Evolutionary conservation across 331 rosid genomes (phyloP).

Genomic region (Malus hybrid): DNA sequence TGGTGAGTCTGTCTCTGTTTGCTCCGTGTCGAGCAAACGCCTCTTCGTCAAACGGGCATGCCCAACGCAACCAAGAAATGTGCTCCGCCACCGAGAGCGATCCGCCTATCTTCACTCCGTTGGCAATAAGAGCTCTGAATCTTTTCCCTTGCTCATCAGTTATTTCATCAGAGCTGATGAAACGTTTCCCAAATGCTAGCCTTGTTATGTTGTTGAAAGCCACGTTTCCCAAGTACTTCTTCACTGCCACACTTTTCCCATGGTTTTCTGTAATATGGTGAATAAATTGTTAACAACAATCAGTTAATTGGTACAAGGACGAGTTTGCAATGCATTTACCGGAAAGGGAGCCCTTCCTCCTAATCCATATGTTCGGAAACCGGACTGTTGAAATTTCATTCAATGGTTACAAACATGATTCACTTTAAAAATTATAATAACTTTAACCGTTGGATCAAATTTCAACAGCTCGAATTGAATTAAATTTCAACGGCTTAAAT

Average conservation of each 20-base stretch:
- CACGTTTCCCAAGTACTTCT: slow-evolving; percentile 61
- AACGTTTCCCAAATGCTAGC: slow-evolving; percentile 49
- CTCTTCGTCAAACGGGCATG: slow-evolving; percentile 71
- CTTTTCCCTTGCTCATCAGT: slow-evolving; percentile 65
- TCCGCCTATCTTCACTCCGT: slow-evolving; percentile 71
- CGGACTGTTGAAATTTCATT: too few species aligned
- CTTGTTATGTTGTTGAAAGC: slow-evolving; percentile 90
- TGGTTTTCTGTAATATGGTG: slow-evolving; percentile 33
- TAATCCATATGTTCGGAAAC: too few species aligned
- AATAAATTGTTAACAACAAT: neutral
- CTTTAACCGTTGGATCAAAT: too few species aligned
- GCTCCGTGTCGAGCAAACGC: slow-evolving; percentile 42
- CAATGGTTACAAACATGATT: too few species aligned
- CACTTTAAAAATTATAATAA: too few species aligned
- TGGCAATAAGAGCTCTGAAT: slow-evolving; percentile 54
- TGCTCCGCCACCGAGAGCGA: slow-evolving; percentile 71
- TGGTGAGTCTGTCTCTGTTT: slow-evolving; percentile 32
- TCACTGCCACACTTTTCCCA: slow-evolving; percentile 43
- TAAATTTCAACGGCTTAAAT: too few species aligned
- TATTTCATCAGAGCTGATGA: slow-evolving; percentile 31
- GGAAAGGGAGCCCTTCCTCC: too few species aligned
- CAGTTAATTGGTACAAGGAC: too few species aligned
- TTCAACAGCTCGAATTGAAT: too few species aligned
- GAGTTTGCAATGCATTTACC: too few species aligned
- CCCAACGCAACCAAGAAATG: slow-evolving; percentile 78